A percentile compares a stretch with the other conserved stretches of the same genome.
These are phyloP conservation scores for Petunia axillaris DNA, from an alignment of 257 asterid species.

Conservation along the genomic window DNA sequence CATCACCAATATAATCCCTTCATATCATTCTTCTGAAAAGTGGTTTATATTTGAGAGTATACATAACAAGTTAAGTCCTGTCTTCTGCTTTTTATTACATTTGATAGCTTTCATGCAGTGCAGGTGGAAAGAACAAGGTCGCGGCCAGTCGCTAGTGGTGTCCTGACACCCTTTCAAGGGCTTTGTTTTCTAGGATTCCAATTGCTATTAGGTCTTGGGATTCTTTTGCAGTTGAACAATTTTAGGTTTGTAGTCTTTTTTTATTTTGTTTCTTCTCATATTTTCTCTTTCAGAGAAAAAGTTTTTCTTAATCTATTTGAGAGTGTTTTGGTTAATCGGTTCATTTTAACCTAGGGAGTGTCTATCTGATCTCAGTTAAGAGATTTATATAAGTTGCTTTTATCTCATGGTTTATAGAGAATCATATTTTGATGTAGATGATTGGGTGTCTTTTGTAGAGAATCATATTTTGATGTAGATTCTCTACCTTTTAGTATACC, in stretches of 20 bases:
- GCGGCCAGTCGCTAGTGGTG: constrained; percentile 95
- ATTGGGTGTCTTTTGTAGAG: too few relatives aligned
- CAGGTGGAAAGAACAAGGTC: constrained; percentile 90
- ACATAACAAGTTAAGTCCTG: not conserved
- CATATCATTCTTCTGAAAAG: not conserved
- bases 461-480: too few relatives aligned
- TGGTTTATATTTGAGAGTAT: not conserved
- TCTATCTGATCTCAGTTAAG: not conserved
- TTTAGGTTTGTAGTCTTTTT: constrained; percentile 59
- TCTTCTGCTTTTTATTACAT: constrained; percentile 23
- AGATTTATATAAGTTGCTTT: not conserved
- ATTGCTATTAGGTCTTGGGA: constrained; percentile 82
- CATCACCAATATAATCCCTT: not conserved
- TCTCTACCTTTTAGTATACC: too few relatives aligned
- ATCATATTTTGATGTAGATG: not conserved
- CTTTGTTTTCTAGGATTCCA: constrained; percentile 85
- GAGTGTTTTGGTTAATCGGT: not conserved
- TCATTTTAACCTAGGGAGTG: not conserved
- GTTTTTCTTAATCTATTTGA: not conserved
- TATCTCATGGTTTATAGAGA: not conserved
- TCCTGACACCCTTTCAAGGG: constrained; percentile 78
- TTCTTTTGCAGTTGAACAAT: constrained; percentile 79
- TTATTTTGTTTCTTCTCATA: constrained; percentile 21
- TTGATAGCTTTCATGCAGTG: constrained; percentile 54
- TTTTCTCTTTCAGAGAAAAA: not conserved